Percentiles rank a stretch among this genome's conserved stretches.
These are phyloP conservation scores for Xerocomus brunneocitrinus DNA, from an alignment of 768 basidiomycete species.

Conservation along the genomic window DNA sequence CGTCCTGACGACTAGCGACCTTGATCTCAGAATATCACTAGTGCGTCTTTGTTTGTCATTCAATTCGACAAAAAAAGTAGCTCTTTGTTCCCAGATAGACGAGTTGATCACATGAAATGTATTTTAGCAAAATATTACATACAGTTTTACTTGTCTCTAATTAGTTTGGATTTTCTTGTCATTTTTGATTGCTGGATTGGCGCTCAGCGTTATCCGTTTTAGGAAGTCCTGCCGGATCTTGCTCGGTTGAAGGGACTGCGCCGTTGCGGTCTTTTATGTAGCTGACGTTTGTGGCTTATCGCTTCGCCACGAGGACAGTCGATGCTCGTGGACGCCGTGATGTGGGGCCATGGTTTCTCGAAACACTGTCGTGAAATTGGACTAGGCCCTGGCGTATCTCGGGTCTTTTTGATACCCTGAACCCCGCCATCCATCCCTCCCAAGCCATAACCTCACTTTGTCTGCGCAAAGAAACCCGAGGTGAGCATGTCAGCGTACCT, in stretches of 20 bases:
- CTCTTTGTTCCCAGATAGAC: neutral
- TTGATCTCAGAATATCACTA: neutral
- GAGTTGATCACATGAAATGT: neutral
- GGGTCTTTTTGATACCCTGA: neutral
- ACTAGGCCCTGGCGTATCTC: neutral
- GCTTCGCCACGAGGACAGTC: neutral
- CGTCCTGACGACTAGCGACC: too few relatives aligned
- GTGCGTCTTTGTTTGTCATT: neutral
- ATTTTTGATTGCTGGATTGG: neutral
- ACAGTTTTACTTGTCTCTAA: neutral
- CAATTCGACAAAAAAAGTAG: neutral
- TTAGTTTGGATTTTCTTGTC: neutral
- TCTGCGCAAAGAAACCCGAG: neutral
- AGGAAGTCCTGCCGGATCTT: conserved; percentile 3
- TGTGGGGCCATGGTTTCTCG: neutral
- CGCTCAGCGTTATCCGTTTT: conserved; percentile 1
- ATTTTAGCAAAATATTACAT: neutral
- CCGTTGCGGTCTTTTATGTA: neutral
- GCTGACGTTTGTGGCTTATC: neutral
- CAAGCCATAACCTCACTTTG: neutral
- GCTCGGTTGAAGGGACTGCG: neutral
- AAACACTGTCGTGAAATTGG: neutral
- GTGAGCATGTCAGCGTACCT: conserved; percentile 5
- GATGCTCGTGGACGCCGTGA: neutral
- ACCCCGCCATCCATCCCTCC: neutral